Evolutionary conservation across 805 yeast genomes (phyloP), one percentile per base, ranked within the genome.

Genomic region (Pichia californica): DNA sequence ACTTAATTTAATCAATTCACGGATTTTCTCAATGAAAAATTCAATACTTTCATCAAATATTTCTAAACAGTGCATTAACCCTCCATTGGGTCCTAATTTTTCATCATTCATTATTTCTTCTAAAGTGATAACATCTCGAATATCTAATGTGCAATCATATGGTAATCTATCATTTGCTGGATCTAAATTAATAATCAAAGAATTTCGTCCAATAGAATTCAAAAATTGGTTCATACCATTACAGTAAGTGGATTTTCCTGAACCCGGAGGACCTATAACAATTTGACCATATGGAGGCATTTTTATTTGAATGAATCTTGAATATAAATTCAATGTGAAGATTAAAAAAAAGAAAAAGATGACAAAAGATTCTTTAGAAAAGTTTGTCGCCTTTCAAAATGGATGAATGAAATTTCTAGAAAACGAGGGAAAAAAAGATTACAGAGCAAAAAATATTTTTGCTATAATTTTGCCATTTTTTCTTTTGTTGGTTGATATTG

Each of bases 211-310:
- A 40, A 94, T 88, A 2, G 98, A 96, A 47, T 85, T 83, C 54
- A 91, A 73, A 62, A 93, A 93, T 67, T 93, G 98, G 50, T 76
- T 76, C 79, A 91, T 79, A 34, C 99, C 99, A 60, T 80, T 71
- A 61, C 97, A 89, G 60, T 87, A 93, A 0, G 99, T 94, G 0
- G 96, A 86, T 58, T 93, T 93, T 1, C 99, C 99, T 0, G 95
- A 76, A 1, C 99, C 99, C 0, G 99, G 99, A 0, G 99, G 98
- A 0, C 99, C 99, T 31, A 93, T 88, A 9, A 91, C 89, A 9
- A 93, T 77, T 64, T 93, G 96, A 4, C 95, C 96, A 62, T 85
- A 85, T 13, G 68, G 65, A 8, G 80, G 68, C 81, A 76, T 46
- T 16, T n/a, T n/a, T n/a, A n/a, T n/a, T n/a, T n/a, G n/a, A n/a